Evolutionary conservation across 768 basidiomycete species (phyloP).

Genomic region (Suillus occidentalis): DNA sequence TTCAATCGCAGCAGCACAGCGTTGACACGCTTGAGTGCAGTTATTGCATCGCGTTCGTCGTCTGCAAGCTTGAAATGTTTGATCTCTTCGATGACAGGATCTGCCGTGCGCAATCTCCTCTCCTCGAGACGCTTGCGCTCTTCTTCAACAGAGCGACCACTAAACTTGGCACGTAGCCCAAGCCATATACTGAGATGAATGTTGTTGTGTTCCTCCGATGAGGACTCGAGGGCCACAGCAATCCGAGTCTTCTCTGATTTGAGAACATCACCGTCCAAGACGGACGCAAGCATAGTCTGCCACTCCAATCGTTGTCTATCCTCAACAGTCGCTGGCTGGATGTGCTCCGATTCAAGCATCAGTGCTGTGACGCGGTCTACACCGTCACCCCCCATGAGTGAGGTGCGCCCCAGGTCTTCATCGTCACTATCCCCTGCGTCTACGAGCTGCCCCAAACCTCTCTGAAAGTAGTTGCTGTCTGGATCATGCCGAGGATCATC

Average conservation of each 20-base stretch:
- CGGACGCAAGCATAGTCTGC: slow-evolving; percentile 94
- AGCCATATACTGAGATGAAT: slow-evolving; percentile 80
- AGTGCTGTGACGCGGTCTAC: slow-evolving; percentile 53
- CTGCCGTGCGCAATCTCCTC: slow-evolving; percentile 75
- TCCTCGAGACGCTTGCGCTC: slow-evolving; percentile 84
- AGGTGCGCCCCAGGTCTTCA: slow-evolving; percentile 53
- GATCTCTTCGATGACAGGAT: slow-evolving; percentile 82
- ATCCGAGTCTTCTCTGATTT: slow-evolving; percentile 95
- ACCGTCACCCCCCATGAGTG: slow-evolving; percentile 43
- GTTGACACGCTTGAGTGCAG: slow-evolving; percentile 62
- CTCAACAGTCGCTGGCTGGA: slow-evolving; percentile 66
- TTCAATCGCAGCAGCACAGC: slow-evolving; percentile 73
- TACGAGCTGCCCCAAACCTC: slow-evolving; percentile 65
- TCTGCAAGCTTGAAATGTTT: slow-evolving; percentile 67
- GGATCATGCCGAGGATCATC: slow-evolving; percentile 78
- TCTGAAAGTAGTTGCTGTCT: slow-evolving; percentile 80
- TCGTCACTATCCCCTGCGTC: slow-evolving; percentile 78
- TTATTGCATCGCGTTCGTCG: slow-evolving; percentile 31
- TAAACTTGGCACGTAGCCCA: slow-evolving; percentile 83
- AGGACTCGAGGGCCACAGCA: slow-evolving; percentile 71
- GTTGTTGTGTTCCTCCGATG: slow-evolving; percentile 67
- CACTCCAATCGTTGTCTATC: slow-evolving; percentile 88
- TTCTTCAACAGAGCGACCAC: slow-evolving; percentile 77
- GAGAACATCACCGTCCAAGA: slow-evolving; percentile 91
- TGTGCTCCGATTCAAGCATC: slow-evolving; percentile 60